A percentile compares a stretch with the other conserved stretches of the same genome.
phyloP scores from a whole-genome alignment of 768 basidiomycete genomes.

The Mycena indigotica region DNA sequence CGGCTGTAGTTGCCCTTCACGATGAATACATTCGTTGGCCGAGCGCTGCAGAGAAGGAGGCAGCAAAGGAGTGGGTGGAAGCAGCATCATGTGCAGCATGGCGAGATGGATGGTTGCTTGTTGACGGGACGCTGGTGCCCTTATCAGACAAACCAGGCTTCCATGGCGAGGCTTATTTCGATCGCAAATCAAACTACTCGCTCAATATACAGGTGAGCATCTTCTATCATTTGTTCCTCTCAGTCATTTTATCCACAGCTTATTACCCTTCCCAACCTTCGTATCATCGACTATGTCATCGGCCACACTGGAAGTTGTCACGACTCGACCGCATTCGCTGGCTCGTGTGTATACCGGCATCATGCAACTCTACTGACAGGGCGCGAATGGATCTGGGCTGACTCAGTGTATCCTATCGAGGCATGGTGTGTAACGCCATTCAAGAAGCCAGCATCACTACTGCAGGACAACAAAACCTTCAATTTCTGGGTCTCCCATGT shows the following conservation, averaged over 20 bases:
- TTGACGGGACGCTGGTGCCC: constrained; percentile 7
- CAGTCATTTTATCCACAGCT: not conserved
- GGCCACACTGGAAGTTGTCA: constrained; percentile 15
- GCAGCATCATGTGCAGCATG: not conserved
- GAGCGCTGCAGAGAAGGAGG: not conserved
- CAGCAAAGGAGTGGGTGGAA: constrained; percentile 6
- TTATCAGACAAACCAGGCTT: not conserved
- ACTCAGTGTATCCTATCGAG: constrained; percentile 33
- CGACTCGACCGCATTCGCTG: constrained; percentile 15
- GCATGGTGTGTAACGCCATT: constrained; percentile 33
- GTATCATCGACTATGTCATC: constrained; percentile 16
- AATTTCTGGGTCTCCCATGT: constrained; percentile 29
- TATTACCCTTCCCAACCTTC: constrained; percentile 12
- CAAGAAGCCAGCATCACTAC: constrained; percentile 29
- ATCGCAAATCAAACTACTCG: constrained; percentile 7
- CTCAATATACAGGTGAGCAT: constrained; percentile 5
- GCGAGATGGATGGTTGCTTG: constrained; percentile 1
- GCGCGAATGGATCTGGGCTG: constrained; percentile 31
- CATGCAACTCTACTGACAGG: constrained; percentile 15
- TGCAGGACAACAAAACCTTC: constrained; percentile 27
- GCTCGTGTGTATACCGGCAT: constrained; percentile 20
- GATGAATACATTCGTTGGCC: constrained; percentile 1
- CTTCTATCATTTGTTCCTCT: not conserved
- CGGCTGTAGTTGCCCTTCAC: not conserved
- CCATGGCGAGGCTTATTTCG: not conserved